Evolutionary conservation across 768 basidiomycete species (phyloP).

Genomic region (Tulasnella sp.): DNA sequence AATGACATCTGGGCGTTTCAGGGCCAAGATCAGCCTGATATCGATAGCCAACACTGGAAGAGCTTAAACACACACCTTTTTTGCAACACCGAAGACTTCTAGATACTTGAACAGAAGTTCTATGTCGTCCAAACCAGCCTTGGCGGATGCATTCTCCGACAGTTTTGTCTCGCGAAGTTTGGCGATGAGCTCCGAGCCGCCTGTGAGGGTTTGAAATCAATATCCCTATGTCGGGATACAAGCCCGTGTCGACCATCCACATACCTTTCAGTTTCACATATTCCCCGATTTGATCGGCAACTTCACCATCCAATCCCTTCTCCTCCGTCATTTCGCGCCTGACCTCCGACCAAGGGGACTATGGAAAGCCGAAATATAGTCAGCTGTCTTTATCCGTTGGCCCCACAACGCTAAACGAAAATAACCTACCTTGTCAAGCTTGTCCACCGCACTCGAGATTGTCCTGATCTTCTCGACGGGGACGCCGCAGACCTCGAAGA

Average conservation of each 20-base stretch:
- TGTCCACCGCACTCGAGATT: conserved; percentile 96
- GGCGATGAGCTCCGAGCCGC: conserved; percentile 66
- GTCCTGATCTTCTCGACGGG: conserved; percentile 77
- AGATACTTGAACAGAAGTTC: conserved; percentile 71
- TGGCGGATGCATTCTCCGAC: conserved; percentile 60
- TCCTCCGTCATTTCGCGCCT: conserved; percentile 95
- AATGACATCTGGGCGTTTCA: conserved; percentile 86
- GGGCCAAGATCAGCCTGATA: neutral
- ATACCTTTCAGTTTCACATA: conserved; percentile 92
- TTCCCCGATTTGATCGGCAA: conserved; percentile 91
- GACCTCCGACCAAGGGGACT: conserved; percentile 86
- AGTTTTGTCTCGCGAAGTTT: conserved; percentile 58
- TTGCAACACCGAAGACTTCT: conserved; percentile 62
- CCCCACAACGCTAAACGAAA: neutral
- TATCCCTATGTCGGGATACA: neutral
- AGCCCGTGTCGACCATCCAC: too few relatives aligned
- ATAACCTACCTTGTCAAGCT: conserved; percentile 78
- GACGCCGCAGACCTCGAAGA: conserved; percentile 95
- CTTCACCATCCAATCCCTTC: conserved; percentile 69
- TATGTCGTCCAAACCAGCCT: conserved; percentile 83
- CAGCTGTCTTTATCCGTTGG: neutral
- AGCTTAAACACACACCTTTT: conserved; percentile 44
- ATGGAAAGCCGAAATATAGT: neutral
- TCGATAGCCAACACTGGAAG: neutral
- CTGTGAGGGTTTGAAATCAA: conserved; percentile 31